A percentile compares a stretch with the other conserved stretches of the same genome.
phyloP scores from a whole-genome alignment of 257 asterid species.

The Rubia yunnanensis region DNA sequence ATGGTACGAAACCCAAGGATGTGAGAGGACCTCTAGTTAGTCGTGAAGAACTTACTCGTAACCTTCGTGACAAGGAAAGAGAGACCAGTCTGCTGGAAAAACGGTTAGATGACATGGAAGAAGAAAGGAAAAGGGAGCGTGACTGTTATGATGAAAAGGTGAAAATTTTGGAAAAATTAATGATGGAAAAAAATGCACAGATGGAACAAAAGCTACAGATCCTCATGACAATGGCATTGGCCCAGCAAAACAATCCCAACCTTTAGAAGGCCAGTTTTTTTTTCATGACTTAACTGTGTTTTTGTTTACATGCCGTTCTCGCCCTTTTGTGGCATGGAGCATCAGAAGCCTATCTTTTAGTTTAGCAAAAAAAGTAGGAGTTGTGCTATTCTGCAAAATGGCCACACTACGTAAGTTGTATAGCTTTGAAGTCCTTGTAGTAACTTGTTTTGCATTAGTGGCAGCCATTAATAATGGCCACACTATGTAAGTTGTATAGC shows the following conservation, averaged over 20 bases:
- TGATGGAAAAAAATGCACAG: too few relatives aligned
- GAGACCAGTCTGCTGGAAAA: background rate
- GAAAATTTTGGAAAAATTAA: background rate
- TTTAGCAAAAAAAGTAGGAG: background rate
- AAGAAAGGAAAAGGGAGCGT: background rate
- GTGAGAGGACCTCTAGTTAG: background rate
- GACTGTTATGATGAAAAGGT: background rate
- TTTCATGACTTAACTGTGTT: too few relatives aligned
- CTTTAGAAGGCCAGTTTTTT: too few relatives aligned
- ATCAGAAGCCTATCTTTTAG: background rate
- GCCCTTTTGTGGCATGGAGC: too few relatives aligned
- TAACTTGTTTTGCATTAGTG: background rate
- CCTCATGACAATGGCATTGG: background rate
- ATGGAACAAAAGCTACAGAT: background rate
- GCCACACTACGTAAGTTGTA: background rate
- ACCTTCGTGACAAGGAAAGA: background rate
- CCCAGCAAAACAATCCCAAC: too few relatives aligned
- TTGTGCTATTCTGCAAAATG: conserved; percentile 4
- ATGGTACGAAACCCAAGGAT: background rate
- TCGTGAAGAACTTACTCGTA: background rate
- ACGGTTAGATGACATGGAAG: too few relatives aligned
- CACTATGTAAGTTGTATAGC: too few relatives aligned
- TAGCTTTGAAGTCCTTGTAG: too few relatives aligned
- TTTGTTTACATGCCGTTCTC: too few relatives aligned
- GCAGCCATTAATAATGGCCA: too few relatives aligned